A percentile compares a stretch with the other conserved stretches of the same genome.
These are phyloP conservation scores for Xerocomellus intermedius DNA, from an alignment of 768 basidiomycete species.

Conservation along the genomic window DNA sequence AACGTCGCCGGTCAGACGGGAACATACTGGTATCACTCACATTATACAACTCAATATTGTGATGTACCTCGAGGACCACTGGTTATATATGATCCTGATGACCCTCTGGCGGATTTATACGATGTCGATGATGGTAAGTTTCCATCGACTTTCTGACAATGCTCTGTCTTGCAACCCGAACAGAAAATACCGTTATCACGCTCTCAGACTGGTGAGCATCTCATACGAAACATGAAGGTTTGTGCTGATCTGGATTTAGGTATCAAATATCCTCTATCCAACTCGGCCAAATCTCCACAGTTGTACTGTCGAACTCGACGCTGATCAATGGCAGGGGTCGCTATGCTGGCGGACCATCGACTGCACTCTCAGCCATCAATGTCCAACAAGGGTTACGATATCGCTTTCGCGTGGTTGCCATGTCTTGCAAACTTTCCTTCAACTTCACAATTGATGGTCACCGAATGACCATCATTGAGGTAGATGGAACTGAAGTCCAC, in stretches of 20 bases:
- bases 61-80: slow-evolving; percentile 39
- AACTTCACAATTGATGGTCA: slow-evolving; percentile 4
- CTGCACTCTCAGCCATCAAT: slow-evolving; percentile 43
- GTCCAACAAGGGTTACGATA: slow-evolving; percentile 44
- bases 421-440: slow-evolving; percentile 41
- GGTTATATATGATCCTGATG: slow-evolving; percentile 15
- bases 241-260: not conserved
- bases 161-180: not conserved
- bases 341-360: slow-evolving; percentile 39
- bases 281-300: not conserved
- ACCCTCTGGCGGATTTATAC: slow-evolving; percentile 38
- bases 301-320: slow-evolving; percentile 33
- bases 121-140: slow-evolving; percentile 44
- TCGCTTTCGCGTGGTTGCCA: slow-evolving; percentile 50
- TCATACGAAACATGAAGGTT: not conserved
- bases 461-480: slow-evolving; percentile 2
- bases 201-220: not conserved
- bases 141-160: not conserved
- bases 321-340: slow-evolving; percentile 56
- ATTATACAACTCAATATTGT: slow-evolving; percentile 39
- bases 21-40: slow-evolving; percentile 47
- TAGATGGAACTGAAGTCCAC: not conserved
- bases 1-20: slow-evolving; percentile 33
- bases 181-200: slow-evolving; percentile 37
- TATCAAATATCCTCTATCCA: not conserved